Base-by-base conservation (phyloP, 179 eudicot species). In the Gypsophila paniculata region DNA sequence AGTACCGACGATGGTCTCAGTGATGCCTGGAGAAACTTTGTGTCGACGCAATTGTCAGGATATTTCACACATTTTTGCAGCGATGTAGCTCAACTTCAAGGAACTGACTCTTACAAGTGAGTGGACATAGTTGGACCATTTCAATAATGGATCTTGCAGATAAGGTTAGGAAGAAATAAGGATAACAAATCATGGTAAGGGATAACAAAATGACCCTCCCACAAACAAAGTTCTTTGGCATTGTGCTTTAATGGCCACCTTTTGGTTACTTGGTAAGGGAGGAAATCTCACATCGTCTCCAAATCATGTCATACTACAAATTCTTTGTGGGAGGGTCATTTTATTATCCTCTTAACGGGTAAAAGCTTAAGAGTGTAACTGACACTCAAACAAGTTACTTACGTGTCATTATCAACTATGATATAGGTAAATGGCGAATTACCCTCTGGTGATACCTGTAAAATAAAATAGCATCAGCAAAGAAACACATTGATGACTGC, bases 401-500 rank as follows among this genome's bases (percentile, higher is more conserved):
- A 90, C 99, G 87, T 89, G 78, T 94, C 85, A 38, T 81, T 85
- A 79, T 94, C 99, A 22, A 94, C 96, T 74, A 94, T 94, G 77
- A 94, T 42, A 69, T 91, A 94, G 79, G 95, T 90, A 78, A 94
- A 94, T 54, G 97, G 90, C 46, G 99, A 91, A 78, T 90, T 91
- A 26, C 97, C 97, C 57, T 84, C 95, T 78, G 86, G 80, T 42
- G 99, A 85, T 17, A 94, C 99, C 99, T 94, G 87, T 75, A 84
- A 73, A 26, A 65, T 26, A 48, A 48, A 59, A 61, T 14, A 29
- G 58, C 48, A 44, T 52, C 60, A 71, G 39, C 2, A 13, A 29
- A 44, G 18, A 73, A 34, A 46, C 25, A 10, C 29, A 58, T 58
- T 58, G 34, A 9, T 25, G 32, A 22, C 1, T 2, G 10, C 29